Evolutionary conservation across 2,329 filamentous ascomycete genomes (phyloP).

Genomic region (Venturia nashicola): DNA sequence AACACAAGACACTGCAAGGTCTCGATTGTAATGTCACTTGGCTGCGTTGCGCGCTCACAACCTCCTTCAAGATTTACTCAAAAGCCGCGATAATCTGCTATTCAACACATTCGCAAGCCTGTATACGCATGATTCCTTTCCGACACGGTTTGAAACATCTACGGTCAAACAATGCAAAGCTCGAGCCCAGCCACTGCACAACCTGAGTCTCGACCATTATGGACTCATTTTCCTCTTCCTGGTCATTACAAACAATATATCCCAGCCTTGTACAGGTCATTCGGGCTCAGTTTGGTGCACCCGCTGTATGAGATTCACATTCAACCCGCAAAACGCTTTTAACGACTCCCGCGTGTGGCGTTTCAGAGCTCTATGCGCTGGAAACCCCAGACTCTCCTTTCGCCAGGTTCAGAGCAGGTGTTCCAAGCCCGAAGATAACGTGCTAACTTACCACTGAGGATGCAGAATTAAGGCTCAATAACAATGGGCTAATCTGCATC

Average conservation of each 20-base stretch:
- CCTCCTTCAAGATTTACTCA: no score
- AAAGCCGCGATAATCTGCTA: not conserved
- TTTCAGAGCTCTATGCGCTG: not conserved
- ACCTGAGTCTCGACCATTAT: not conserved
- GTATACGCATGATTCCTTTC: not conserved
- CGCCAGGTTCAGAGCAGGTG: not conserved
- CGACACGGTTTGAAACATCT: not conserved
- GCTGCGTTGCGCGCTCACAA: no score
- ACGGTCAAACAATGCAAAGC: not conserved
- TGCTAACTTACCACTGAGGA: not conserved
- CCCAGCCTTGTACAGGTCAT: not conserved
- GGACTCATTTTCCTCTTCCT: not conserved
- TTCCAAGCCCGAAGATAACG: not conserved
- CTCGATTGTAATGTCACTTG: not conserved
- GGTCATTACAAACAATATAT: not conserved
- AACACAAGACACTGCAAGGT: not conserved
- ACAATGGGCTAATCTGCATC: not conserved
- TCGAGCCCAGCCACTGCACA: not conserved
- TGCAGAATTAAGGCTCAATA: not conserved
- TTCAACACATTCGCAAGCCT: not conserved
- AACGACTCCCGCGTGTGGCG: not conserved
- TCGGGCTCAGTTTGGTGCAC: constrained; percentile 2
- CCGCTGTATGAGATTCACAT: not conserved
- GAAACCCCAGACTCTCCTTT: not conserved
- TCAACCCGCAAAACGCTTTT: not conserved